phyloP scores from a whole-genome alignment of 495 filamentous ascomycete species.

The Usnea hakonensis region DNA sequence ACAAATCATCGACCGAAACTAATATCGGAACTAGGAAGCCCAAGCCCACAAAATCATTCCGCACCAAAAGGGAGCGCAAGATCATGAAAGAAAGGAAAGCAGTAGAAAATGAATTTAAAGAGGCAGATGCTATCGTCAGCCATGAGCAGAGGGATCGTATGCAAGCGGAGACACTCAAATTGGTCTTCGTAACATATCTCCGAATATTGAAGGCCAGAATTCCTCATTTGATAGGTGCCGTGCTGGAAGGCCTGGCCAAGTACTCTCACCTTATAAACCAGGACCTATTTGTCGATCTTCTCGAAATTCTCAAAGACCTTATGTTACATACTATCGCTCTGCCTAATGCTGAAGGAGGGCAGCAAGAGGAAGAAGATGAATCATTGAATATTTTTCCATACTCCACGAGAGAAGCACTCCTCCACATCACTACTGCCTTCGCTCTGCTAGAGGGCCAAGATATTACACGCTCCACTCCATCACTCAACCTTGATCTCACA shows the following conservation, averaged over 20 bases:
- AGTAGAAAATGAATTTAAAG: conserved; percentile 86
- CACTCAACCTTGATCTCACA: conserved; percentile 77
- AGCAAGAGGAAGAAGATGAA: conserved; percentile 35
- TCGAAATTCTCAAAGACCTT: conserved; percentile 88
- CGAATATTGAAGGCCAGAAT: conserved; percentile 75
- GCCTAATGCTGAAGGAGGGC: conserved; percentile 35
- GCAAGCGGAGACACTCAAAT: conserved; percentile 88
- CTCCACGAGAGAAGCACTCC: conserved; percentile 73
- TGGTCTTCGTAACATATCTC: conserved; percentile 93
- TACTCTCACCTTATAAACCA: conserved; percentile 97
- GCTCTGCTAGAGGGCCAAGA: conserved; percentile 88
- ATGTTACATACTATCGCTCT: conserved; percentile 57
- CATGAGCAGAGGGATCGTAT: conserved; percentile 88
- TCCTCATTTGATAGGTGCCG: conserved; percentile 81
- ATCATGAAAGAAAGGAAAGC: conserved; percentile 71
- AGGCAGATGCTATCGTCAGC: conserved; percentile 82
- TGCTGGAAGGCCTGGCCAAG: conserved; percentile 81
- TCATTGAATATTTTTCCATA: conserved; percentile 43
- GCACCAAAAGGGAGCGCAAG: conserved; percentile 69
- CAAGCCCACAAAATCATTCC: conserved; percentile 67
- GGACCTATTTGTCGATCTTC: conserved; percentile 92
- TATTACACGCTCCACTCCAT: conserved; percentile 51
- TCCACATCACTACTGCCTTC: conserved; percentile 93
- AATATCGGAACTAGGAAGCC: conserved; percentile 48
- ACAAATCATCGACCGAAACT: conserved; percentile 39